Evolutionary conservation across 768 basidiomycete species (phyloP).

Genomic region (Boletus pseudopeckii): DNA sequence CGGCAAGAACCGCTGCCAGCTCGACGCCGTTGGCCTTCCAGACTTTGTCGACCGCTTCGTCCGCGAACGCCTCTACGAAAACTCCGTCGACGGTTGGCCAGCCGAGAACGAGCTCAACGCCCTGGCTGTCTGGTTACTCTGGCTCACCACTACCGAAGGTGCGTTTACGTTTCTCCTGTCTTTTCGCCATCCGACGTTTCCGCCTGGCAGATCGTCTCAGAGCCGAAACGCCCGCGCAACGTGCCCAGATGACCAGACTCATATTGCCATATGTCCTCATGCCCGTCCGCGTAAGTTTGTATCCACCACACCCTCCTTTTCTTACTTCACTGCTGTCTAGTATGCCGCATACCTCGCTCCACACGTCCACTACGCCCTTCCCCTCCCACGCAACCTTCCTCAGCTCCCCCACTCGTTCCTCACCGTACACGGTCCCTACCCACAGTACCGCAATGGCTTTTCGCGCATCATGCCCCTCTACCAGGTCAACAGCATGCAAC

Average conservation of each 20-base stretch:
- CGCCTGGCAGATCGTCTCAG: constrained; percentile 30
- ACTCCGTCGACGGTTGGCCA: constrained; percentile 51
- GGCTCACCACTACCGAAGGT: constrained; percentile 57
- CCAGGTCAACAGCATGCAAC: constrained; percentile 26
- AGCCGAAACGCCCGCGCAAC: constrained; percentile 26
- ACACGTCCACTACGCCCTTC: constrained; percentile 56
- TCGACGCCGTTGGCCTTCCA: constrained; percentile 49
- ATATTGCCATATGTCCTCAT: constrained; percentile 47
- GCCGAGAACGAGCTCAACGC: constrained; percentile 46
- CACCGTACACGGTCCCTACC: constrained; percentile 46
- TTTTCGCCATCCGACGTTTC: constrained; percentile 13
- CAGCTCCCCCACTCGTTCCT: constrained; percentile 28
- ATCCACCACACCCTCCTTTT: not conserved
- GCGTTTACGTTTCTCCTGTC: constrained; percentile 15
- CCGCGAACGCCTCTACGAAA: constrained; percentile 45
- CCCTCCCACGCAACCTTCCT: constrained; percentile 32
- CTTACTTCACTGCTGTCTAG: constrained; percentile 26
- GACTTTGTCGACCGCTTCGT: constrained; percentile 45
- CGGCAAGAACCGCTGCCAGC: constrained; percentile 57
- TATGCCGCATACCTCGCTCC: constrained; percentile 61
- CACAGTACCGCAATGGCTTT: constrained; percentile 38
- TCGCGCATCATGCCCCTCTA: constrained; percentile 33
- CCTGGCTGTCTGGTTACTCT: constrained; percentile 60
- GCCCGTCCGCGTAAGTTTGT: constrained; percentile 42
- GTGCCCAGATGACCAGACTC: constrained; percentile 28